These are phyloP conservation scores for Berberis thunbergii DNA, from an alignment of 164 flowering plant species.

Conservation along the genomic window DNA sequence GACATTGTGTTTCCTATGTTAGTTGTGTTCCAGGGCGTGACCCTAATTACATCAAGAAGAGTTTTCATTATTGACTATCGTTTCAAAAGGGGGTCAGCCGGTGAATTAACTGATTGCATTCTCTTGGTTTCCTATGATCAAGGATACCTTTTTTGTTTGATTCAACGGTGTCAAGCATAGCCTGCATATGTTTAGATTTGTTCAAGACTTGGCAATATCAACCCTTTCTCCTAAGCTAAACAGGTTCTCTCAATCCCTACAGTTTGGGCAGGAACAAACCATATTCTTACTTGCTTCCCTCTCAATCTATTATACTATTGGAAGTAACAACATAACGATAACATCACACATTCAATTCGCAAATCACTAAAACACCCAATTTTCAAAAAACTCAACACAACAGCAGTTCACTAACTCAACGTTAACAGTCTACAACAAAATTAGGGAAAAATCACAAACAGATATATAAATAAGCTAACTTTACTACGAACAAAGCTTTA, in stretches of 20 bases:
- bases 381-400: not conserved
- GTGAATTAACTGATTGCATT: not conserved
- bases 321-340: not conserved
- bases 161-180: not conserved
- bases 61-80: too few species aligned
- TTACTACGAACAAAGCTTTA: constrained; percentile 6
- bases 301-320: not conserved
- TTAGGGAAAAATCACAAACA: not conserved
- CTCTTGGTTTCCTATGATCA: too few species aligned
- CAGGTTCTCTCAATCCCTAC: not conserved
- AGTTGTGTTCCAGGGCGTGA: not conserved
- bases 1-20: not conserved
- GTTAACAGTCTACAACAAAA: not conserved
- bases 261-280: too few species aligned
- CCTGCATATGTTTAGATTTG: not conserved
- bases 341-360: not conserved
- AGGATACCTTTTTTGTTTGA: too few species aligned
- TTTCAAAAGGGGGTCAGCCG: not conserved
- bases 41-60: not conserved
- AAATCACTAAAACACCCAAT: not conserved
- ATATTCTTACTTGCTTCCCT: not conserved
- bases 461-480: not conserved
- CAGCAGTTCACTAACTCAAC: not conserved
- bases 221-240: not conserved
- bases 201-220: not conserved